Base-by-base conservation (phyloP, 164 flowering plant species). In the Umbellularia californica region DNA sequence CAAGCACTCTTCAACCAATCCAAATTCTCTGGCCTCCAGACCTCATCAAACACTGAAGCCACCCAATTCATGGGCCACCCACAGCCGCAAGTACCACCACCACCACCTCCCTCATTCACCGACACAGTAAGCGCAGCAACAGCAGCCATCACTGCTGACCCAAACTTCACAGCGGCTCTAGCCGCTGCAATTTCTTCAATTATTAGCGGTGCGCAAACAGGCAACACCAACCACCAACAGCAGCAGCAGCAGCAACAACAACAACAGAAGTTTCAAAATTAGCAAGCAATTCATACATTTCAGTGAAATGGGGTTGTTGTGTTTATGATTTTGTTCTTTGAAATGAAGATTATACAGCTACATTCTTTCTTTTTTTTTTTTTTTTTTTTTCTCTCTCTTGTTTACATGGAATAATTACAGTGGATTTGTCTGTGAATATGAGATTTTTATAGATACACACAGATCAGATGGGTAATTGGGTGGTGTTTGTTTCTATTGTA, bases 1-100 rank as follows among this genome's bases (percentile, higher is more conserved):
- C 95, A 90, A 35, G 78, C 86, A 2, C 84, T 87, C 14, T 83
- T 83, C 47, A 88, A 86, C 81, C 93, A 89, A 68, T 91, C 95
- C 5, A 88, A 89, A 75, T 90, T 90, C 76, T 87, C 92, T 0
- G 94, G 92, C 33, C 81, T 89, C 12, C 92, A 90, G 68, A 77
- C 85, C 78, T 88, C 93, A 0, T 85, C 82, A 70, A 84, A 81
- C 23, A 51, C 77, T 23, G 83, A 86, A 13, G 41, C 74, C 4
- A 11, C 75, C 14, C 78, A 75, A 58, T 76, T 71, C 15, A 20
- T 20, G 6, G 71, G 52, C 1, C 74, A 70, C 25, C 82, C 47
- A 28, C 77, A 58, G 71, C 78, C 33, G 64, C 78, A 60, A 47
- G 80, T 55, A 19, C 77, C 58, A 68, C 81, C 51, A 68, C 81